Evolutionary conservation across 2,329 filamentous ascomycete genomes (phyloP), one percentile per base, ranked within the genome.

Genomic region (Cladosporium phlei): DNA sequence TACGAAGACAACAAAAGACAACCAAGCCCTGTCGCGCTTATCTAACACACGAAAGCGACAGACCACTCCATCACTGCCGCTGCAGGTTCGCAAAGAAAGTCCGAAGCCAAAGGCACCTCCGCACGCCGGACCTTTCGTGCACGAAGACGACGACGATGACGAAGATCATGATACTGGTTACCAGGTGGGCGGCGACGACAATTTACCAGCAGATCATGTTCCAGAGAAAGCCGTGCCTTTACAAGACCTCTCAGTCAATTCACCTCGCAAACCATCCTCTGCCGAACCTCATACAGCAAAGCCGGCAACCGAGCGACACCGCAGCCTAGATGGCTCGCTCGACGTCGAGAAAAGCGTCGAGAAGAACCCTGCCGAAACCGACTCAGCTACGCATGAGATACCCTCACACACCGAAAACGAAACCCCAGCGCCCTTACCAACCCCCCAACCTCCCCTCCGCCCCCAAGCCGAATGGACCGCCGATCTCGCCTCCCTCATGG

Each of bases 1-100:
- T 22, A 37, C 14, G 10, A n/a, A 4, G 12, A 22, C 14, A 16
- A 47, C 35, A 12, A 47, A 40, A 47, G 45, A 40, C 21, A 27
- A 21, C 9, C 30, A 29, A 17, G 17, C 21, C 11, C 37, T 29
- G 5, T 14, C 28, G 38, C 59, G 61, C 16, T 54, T 65, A 9
- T 64, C 62, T 6, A 60, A 57, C 17, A 58, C 54, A 10, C 56
- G 61, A 25, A 62, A 54, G 30, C 55, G 59, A 14, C 57, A 56
- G 32, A 43, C 55, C 3, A 60, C 61, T n/a, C 56, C 61, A n/a
- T 51, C 59, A 9, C 50, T 64, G 20, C 42, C 53, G 2, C 49
- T 64, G 28, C 52, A 59, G 49, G 45, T 48, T 49, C 42, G 25
- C n/a, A 43, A 34, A 25, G n/a, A n/a, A n/a, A n/a, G n/a, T n/a